Base-by-base conservation (phyloP, 2,329 filamentous ascomycete species). In the Truncatella angustata region DNA sequence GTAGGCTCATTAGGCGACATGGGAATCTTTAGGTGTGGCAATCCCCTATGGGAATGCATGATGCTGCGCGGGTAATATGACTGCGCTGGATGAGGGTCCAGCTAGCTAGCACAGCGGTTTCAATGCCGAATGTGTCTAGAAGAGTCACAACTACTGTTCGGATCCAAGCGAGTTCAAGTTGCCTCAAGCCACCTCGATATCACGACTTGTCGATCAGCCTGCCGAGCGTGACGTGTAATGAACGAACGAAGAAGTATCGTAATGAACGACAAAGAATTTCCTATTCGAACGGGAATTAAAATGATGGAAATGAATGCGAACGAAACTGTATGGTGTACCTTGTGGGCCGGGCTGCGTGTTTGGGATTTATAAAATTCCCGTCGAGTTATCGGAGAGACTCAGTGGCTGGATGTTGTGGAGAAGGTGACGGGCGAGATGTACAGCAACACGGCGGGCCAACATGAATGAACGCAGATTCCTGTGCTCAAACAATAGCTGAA, bases 1-100 rank as follows among this genome's bases (percentile, higher is more conserved):
- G 45, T 61, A n/a, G n/a, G 57, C 43, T 64, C 61, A 55, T 63
- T 62, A 28, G 43, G 43, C 43, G 43, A 46, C 43, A 46, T 46
- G 5, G 43, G 43, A 28, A 46, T 46, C 43, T 46, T 35, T 11
- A 46, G 24, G 7, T 28, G 43, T 10, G 54, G 60, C 40, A 59
- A 35, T 42, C 56, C 51, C 34, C 54, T 56, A 39, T 58, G 57
- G 43, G 60, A 59, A 39, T 60, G 42, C 52, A 59, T 46, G 12
- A 16, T 30, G n/a, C n/a, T 20, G 43, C 20, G 26, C 10, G 20
- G 28, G 14, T 32, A 9, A 32, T 32, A n/a, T n/a, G n/a, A n/a
- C n/a, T n/a, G n/a, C n/a, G n/a, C n/a, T n/a, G n/a, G n/a, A n/a
- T n/a, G n/a, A n/a, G n/a, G n/a, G n/a, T n/a, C n/a, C n/a, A n/a